Evolutionary conservation across 345 rosid genomes (phyloP), one percentile per base, ranked within the genome.

Genomic region (Salix dunnii): DNA sequence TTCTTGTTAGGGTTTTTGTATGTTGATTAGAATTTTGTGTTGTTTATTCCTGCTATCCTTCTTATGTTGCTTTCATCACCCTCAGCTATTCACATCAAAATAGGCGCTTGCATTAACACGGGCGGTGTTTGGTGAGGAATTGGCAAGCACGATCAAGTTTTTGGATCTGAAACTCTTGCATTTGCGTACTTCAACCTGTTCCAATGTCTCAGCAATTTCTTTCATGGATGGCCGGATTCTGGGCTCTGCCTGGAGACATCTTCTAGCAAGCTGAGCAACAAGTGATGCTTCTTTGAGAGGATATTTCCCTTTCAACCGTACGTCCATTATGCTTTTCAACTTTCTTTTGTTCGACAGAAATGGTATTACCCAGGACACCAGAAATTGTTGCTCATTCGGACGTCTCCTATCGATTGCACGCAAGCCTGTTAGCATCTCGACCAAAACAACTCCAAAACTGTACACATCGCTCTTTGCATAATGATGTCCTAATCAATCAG

Each of bases 371-470:
- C 77, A 78, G 12, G 40, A 7, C 35, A 40, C 35, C 25, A 73
- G 76, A 46, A 23, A 6, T 1, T 2, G 6, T 36, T 60, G 36
- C 49, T 2, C 33, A 25, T 2, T 23, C 11, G 81, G 73, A 72
- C 81, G 61, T 3, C 6, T 55, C 12, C 31, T 72, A 13, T 73
- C 81, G 31, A 73, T 3, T 17, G 81, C 67, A 28, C 62, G 72
- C 30, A 67, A 55, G 33, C 81, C 81, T 55, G 77, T 78, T 20
- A 78, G 55, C 35, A 78, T 38, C 77, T 78, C 81, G 18, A 67
- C 33, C 53, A 67, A 30, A 9, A 73, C 77, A 27, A 73, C 62
- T n/a, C 81, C 81, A 42, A 67, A 78, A 42, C 77, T 25, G 40
- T 67, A 78, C 12, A 67, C 81, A 42, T 78, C 76, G 16, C 76